phyloP scores from a whole-genome alignment of 208 protist species.

The Leptomonas seymouri region DNA sequence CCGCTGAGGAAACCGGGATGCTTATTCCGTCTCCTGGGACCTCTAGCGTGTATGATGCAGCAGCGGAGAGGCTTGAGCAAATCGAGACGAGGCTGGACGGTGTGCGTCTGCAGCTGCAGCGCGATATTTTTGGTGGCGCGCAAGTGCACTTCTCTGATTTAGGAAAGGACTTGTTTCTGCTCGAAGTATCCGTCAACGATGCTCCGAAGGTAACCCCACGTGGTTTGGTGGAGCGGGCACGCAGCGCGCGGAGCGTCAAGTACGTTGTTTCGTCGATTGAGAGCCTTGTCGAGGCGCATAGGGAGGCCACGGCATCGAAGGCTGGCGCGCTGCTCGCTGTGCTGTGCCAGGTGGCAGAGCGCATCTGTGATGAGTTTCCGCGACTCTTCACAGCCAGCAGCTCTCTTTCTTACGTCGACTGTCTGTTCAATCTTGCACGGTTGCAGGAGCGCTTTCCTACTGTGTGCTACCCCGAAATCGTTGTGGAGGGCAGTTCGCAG shows the following conservation, averaged over 20 bases:
- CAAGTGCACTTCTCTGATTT: conserved; percentile 64
- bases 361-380: conserved; percentile 74
- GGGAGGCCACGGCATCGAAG: conserved; percentile 58
- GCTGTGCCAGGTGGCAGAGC: conserved; percentile 59
- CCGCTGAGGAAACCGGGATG: conserved; percentile 47
- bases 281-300: conserved; percentile 55
- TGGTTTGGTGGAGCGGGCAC: conserved; percentile 70
- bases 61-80: conserved; percentile 33
- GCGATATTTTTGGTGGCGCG: conserved; percentile 59
- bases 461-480: conserved; percentile 33
- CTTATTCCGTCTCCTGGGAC: conserved; percentile 73
- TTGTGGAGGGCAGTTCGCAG: background rate
- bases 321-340: conserved; percentile 65
- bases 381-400: conserved; percentile 55
- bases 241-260: conserved; percentile 72
- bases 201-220: conserved; percentile 50
- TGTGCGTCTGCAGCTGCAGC: conserved; percentile 36
- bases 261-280: conserved; percentile 60
- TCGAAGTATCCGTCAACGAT: conserved; percentile 68
- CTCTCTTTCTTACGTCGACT: conserved; percentile 85
- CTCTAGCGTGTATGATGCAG: conserved; percentile 61
- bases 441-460: conserved; percentile 35
- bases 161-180: conserved; percentile 86
- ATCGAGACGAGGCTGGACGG: conserved; percentile 68
- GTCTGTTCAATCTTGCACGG: conserved; percentile 66